Evolutionary conservation across 1,139 yeast genomes (phyloP).

Genomic region (Pichia sp.): DNA sequence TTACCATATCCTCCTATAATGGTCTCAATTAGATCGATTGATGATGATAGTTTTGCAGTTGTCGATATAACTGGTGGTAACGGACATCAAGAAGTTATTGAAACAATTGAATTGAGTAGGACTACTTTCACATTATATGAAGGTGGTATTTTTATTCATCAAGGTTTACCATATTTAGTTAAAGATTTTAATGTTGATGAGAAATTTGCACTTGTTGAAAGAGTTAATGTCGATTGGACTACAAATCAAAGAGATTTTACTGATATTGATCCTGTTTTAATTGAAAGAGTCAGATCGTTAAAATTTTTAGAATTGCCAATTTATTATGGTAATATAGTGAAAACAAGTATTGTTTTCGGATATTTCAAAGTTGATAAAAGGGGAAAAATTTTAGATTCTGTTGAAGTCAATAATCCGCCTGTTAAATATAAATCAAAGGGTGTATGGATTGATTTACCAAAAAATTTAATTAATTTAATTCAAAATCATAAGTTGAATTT

Average conservation of each 20-base stretch:
- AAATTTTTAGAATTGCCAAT: slow-evolving; percentile 53
- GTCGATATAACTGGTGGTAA: slow-evolving; percentile 66
- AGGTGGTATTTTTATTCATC: slow-evolving; percentile 92
- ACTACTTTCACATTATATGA: slow-evolving; percentile 89
- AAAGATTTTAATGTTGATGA: slow-evolving; percentile 75
- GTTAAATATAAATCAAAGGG: slow-evolving; percentile 65
- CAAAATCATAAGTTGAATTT: slow-evolving; percentile 51
- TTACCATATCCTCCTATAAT: slow-evolving; percentile 75
- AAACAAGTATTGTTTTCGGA: slow-evolving; percentile 80
- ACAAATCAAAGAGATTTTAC: slow-evolving; percentile 89
- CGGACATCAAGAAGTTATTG: slow-evolving; percentile 68
- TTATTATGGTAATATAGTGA: slow-evolving; percentile 66
- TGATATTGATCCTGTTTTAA: slow-evolving; percentile 80
- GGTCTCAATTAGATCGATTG: slow-evolving; percentile 76
- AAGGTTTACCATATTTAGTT: slow-evolving; percentile 83
- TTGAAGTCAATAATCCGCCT: slow-evolving; percentile 89
- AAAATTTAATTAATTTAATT: slow-evolving; percentile 51
- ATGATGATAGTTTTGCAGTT: slow-evolving; percentile 75
- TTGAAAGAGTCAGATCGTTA: slow-evolving; percentile 57
- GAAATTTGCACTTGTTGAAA: slow-evolving; percentile 70
- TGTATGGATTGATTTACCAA: slow-evolving; percentile 84
- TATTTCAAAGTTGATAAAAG: slow-evolving; percentile 78
- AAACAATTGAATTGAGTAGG: slow-evolving; percentile 84
- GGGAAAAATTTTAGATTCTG: slow-evolving; percentile 79
- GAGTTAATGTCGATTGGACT: slow-evolving; percentile 91